Evolutionary conservation across 768 basidiomycete genomes (phyloP), one percentile per base, ranked within the genome.

Genomic region (Rubroboletus pulcherrimus): DNA sequence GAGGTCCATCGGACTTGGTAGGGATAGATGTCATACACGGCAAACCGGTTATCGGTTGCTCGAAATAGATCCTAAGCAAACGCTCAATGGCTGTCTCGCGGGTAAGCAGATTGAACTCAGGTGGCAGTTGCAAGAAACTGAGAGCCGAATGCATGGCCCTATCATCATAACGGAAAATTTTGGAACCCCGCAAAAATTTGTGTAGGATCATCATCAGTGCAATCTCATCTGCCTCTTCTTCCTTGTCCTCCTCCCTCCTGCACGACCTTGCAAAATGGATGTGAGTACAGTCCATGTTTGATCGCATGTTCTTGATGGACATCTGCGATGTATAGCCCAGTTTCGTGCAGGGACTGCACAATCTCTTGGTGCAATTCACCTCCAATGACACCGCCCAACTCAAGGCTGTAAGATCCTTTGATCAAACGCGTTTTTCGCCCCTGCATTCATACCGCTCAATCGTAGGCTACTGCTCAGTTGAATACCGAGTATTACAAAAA

Each of bases 401-500:
- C 71, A 96, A 97, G 77, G 82, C 87, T 65, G 96, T 96, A 74
- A 73, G 91, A 73, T 56, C 59, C 46, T 29, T 40, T 41, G 57
- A 73, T 67, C 66, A 21, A 38, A 65, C 64, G 62, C 63, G 64
- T 68, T 53, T 55, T 65, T 64, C 35, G 4, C 38, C 37, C 19
- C 40, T 47, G 38, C 14, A 57, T 55, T 61, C 19, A 66, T 42
- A 48, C 41, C 30, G 19, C 33, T 53, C 56, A 26, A 57, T 39
- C 26, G 19, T 59, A 98, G 94, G 93, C 96, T 7, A 99, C 97
- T 14, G 82, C 91, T 6, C 84, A 86, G 63, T 80, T 99, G 53
- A 97, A 96, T 73, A 85, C 86, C 63, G 88, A 95, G 50, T 98
- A 84, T 75, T 98, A 95, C 83, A 93, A 91, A 75, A 85, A 86